phyloP scores from a whole-genome alignment of 257 asterid species.

The Capsicum chinense region DNA sequence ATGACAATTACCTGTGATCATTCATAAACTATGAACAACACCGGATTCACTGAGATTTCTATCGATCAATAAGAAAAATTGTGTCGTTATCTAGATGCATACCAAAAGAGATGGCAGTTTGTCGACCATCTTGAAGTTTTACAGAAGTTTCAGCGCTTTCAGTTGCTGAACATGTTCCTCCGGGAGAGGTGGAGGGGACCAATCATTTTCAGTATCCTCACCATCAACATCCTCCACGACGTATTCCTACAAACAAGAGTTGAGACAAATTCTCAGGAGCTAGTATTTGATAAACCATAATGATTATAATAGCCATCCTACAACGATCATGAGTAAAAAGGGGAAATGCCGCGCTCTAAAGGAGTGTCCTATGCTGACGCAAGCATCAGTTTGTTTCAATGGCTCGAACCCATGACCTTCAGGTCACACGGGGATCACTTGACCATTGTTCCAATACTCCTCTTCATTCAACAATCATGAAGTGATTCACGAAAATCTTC shows the following conservation, averaged over 20 bases:
- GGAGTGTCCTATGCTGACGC: background rate
- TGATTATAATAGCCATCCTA: background rate
- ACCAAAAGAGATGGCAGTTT: background rate
- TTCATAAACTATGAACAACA: background rate
- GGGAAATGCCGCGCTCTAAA: background rate
- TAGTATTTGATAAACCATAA: background rate
- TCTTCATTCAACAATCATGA: background rate
- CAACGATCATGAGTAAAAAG: background rate
- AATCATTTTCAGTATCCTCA: slow-evolving; percentile 72
- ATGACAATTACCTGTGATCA: slow-evolving; percentile 2
- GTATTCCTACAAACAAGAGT: slow-evolving; percentile 60
- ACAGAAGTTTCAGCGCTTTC: slow-evolving; percentile 82
- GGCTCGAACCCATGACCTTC: background rate
- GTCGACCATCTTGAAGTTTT: slow-evolving; percentile 30
- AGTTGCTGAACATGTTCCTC: slow-evolving; percentile 88
- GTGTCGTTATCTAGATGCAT: background rate
- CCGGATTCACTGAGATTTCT: background rate
- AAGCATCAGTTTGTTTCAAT: background rate
- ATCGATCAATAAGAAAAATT: background rate
- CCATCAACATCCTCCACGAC: slow-evolving; percentile 95
- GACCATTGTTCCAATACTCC: background rate
- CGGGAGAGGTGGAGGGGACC: slow-evolving; percentile 90
- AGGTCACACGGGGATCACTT: background rate
- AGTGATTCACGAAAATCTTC: background rate
- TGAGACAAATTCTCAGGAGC: background rate